A percentile compares a stretch with the other conserved stretches of the same genome.
phyloP scores from a whole-genome alignment of 257 asterid genomes.

The Coffea eugenioides region DNA sequence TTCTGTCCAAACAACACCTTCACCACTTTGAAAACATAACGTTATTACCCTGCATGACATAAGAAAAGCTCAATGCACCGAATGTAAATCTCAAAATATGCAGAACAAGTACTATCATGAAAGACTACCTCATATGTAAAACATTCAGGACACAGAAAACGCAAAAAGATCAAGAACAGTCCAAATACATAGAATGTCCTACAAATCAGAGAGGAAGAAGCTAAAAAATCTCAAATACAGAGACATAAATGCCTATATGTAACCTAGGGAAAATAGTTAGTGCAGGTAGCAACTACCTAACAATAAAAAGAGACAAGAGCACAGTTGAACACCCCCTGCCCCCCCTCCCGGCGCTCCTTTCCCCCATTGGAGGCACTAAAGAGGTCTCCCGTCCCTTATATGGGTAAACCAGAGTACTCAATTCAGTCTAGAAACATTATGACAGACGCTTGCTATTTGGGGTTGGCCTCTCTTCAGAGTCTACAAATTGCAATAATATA shows the following conservation, averaged over 20 bases:
- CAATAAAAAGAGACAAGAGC: too few relatives aligned
- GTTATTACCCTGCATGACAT: constrained; percentile 58
- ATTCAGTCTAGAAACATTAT: too few relatives aligned
- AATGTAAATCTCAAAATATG: not conserved
- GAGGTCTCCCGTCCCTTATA: too few relatives aligned
- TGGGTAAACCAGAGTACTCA: too few relatives aligned
- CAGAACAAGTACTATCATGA: not conserved
- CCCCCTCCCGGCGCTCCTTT: too few relatives aligned
- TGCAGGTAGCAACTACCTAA: not conserved
- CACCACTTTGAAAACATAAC: constrained; percentile 68
- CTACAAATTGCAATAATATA: too few relatives aligned
- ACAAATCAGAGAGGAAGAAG: not conserved
- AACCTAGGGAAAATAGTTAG: not conserved
- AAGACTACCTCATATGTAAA: not conserved
- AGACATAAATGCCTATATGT: not conserved
- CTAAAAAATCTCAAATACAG: not conserved
- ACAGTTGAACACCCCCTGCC: too few relatives aligned
- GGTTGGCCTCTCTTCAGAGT: too few relatives aligned
- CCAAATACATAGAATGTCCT: not conserved
- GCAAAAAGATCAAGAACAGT: too few relatives aligned
- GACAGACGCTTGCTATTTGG: too few relatives aligned
- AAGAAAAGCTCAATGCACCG: constrained; percentile 25
- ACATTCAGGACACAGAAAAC: not conserved
- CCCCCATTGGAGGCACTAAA: too few relatives aligned
- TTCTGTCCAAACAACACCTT: constrained; percentile 64